Evolutionary conservation across 108 stramenopile genomes (phyloP).

Genomic region (Phaeodactylum tricornutum): DNA sequence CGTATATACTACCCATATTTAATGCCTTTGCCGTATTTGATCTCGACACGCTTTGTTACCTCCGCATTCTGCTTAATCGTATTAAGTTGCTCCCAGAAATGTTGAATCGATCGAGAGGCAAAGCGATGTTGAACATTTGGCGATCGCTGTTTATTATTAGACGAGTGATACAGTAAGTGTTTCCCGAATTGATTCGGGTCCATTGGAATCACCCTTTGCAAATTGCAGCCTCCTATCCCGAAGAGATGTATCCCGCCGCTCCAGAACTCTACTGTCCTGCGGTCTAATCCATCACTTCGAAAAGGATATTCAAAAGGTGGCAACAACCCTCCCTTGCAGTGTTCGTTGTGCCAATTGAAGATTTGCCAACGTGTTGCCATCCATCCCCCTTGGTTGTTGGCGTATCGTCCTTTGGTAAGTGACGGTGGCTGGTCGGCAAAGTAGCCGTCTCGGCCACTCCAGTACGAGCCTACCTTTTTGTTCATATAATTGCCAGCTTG

Average conservation of each 20-base stretch:
- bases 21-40: too few relatives aligned
- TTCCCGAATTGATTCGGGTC: conserved; percentile 64
- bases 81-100: conserved; percentile 67
- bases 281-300: conserved; percentile 51
- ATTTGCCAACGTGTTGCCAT: conserved; percentile 63
- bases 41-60: too few relatives aligned
- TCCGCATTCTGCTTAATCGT: too few relatives aligned
- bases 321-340: conserved; percentile 51
- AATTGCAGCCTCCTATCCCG: conserved; percentile 44
- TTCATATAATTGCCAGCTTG: conserved; percentile 36
- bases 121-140: conserved; percentile 20
- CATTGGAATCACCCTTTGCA: conserved; percentile 63
- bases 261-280: conserved; percentile 67
- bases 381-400: conserved; percentile 71
- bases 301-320: conserved; percentile 56
- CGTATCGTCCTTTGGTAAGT: conserved; percentile 29
- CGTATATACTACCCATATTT: too few relatives aligned
- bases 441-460: background rate
- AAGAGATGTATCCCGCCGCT: conserved; percentile 59
- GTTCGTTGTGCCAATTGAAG: conserved; percentile 28
- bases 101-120: conserved; percentile 33
- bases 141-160: conserved; percentile 75
- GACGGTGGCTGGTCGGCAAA: conserved; percentile 13
- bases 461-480: conserved; percentile 2
- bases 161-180: conserved; percentile 64